Evolutionary conservation across 2,329 filamentous ascomycete species (phyloP), one percentile per base, ranked within the genome.

Genomic region (Pseudohalonectria lignicola): DNA sequence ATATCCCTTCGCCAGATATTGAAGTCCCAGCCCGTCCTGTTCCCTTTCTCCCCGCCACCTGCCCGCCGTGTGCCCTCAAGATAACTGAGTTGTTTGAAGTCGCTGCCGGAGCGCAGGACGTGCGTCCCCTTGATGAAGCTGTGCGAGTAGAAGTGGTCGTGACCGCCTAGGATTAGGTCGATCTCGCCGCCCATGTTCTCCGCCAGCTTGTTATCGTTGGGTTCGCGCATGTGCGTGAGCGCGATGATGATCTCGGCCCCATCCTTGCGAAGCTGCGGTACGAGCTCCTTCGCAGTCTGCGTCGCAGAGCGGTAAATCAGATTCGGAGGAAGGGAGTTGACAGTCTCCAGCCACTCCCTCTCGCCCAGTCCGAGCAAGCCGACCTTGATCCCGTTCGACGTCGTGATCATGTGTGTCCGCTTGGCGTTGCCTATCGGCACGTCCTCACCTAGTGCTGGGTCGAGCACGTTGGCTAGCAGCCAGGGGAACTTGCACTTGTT

Each of bases 31-130:
- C 31, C 6, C 5, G 31, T 11, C 12, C 17, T 15, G 23, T 71
- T 70, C 13, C 8, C 23, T 50, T 53, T 13, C 17, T 25, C 36
- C 9, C 53, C 45, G 15, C 53, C 49, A 51, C 63, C 56, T 1
- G 54, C 41, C 45, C 71, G 76, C 17, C 75, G 69, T 48, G 84
- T 74, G 2, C 76, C 82, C 56, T 94, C 85, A 37, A 95, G 72
- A 53, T 94, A 94, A 53, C 84, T 92, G 25, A 94, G 65, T 54
- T 95, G 84, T 60, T 92, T 93, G 62, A 94, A 95, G 56, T 95
- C 88, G 15, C 80, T 86, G 1, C 88, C 87, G 0, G 85, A 93
- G 2, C 88, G 76, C n/a, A 95, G 64, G 3, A 94, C 75, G 50
- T 94, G 87, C 1, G 76, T 84, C 8, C 80, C 81, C 43, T 88